phyloP scores from a whole-genome alignment of 2,329 filamentous ascomycete genomes.

The Fusarium transvaalense region DNA sequence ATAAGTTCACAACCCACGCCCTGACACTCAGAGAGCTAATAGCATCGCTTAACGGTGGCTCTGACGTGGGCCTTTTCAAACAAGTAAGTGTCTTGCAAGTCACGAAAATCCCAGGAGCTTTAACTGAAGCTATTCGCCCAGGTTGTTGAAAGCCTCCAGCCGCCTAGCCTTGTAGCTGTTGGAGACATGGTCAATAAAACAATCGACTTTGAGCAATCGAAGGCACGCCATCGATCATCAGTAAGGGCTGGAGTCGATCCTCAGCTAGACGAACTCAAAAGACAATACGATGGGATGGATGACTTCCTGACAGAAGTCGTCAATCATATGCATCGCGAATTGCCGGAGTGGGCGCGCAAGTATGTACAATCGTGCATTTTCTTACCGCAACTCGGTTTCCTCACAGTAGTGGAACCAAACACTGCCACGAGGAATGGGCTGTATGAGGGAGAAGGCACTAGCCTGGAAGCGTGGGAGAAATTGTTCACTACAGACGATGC shows the following conservation, averaged over 20 bases:
- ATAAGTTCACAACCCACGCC: slow-evolving; percentile 76
- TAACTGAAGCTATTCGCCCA: slow-evolving; percentile 49
- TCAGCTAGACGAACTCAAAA: slow-evolving; percentile 82
- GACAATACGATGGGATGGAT: slow-evolving; percentile 81
- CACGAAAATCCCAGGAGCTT: not conserved
- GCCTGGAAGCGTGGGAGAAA: slow-evolving; percentile 77
- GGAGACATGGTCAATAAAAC: slow-evolving; percentile 79
- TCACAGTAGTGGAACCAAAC: slow-evolving; percentile 76
- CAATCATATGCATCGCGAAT: slow-evolving; percentile 68
- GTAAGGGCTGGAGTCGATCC: slow-evolving; percentile 78
- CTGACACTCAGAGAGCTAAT: slow-evolving; percentile 77
- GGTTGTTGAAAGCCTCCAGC: slow-evolving; percentile 71
- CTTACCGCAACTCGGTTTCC: slow-evolving; percentile 91
- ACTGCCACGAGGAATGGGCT: slow-evolving; percentile 66
- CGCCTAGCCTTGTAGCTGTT: slow-evolving; percentile 70
- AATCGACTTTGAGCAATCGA: slow-evolving; percentile 84
- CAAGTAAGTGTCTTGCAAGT: slow-evolving; percentile 58
- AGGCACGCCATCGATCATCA: slow-evolving; percentile 76
- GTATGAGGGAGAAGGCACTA: slow-evolving; percentile 71
- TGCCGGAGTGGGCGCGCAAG: slow-evolving; percentile 70
- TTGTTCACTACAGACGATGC: slow-evolving; percentile 79
- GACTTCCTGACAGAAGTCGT: slow-evolving; percentile 77
- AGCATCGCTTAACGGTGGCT: slow-evolving; percentile 35
- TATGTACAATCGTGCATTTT: slow-evolving; percentile 83
- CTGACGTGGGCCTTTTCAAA: slow-evolving; percentile 36